Base-by-base conservation (phyloP, 345 rosid genomes). In the Rhizophora apiculata region DNA sequence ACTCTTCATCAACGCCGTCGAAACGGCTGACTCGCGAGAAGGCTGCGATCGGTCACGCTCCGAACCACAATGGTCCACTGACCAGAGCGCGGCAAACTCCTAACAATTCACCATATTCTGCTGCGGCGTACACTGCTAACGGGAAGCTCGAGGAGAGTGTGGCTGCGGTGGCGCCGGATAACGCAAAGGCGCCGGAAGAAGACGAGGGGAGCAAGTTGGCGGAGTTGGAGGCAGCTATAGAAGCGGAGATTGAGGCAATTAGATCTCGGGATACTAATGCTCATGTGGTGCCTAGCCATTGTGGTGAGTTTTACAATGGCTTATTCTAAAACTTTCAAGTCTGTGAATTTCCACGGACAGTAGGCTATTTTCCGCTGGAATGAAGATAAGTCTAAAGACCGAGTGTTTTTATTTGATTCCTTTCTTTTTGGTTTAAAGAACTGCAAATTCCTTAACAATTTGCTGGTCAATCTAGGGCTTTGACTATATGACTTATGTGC, bases 71-170 rank as follows among this genome's bases (percentile, higher is more conserved):
- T 77, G 99, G 99, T 0, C 99, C 99, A 8, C 72, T 96, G 73
- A 96, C 99, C 8, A 85, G 99, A 79, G 97, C 95, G 68, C 92
- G 98, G 48, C 96, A 91, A 64, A 84, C 81, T 3, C 99, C 99
- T 1, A 74, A 73, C 71, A 84, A 48, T 75, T 72, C 69, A 26
- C 36, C 80, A 48, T 65, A 69, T 39, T 43, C 79, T 48, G 68
- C 75, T 5, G 34, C 75, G 3, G 73, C 72, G 36, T 26, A 24
- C 11, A 46, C 62, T 8, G 72, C 71, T 16, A 82, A 77, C 37
- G 62, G 72, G 63, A 80, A 77, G 82, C 62, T 71, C 22, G 84
- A 82, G 39, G 77, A 77, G 60, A 64, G 73, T 58, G 56, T 8
- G 49, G 64, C 52, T 22, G 24, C 61, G 64, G 69, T 67, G 62